These are phyloP conservation scores for Mycena rebaudengoi DNA, from an alignment of 768 basidiomycete genomes.

Conservation along the genomic window DNA sequence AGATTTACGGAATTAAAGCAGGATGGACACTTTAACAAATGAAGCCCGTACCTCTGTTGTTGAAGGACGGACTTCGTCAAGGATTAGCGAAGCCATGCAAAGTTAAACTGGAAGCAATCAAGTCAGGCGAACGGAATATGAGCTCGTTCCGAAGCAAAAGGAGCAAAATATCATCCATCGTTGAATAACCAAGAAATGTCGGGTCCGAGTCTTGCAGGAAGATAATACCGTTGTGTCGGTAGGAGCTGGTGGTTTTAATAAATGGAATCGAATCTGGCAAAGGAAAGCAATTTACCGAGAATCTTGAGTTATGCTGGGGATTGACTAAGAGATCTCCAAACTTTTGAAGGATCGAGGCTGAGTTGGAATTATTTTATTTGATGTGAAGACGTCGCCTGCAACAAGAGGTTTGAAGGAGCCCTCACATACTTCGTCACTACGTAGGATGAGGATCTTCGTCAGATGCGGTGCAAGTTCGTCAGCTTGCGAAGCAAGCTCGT, in stretches of 20 bases:
- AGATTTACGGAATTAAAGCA: background rate
- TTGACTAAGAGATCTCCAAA: background rate
- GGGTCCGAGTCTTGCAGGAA: background rate
- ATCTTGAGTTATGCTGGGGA: too few relatives aligned
- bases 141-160: background rate
- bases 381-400: too few relatives aligned
- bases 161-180: conserved; percentile 1
- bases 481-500: too few relatives aligned
- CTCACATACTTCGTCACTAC: too few relatives aligned
- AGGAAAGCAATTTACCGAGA: too few relatives aligned
- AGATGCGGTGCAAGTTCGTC: too few relatives aligned
- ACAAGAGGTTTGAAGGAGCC: too few relatives aligned
- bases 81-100: background rate
- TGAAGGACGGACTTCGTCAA: background rate
- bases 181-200: background rate
- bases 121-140: conserved; percentile 4
- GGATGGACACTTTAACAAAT: background rate
- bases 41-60: too few relatives aligned
- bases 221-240: background rate
- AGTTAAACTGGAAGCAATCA: background rate
- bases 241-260: background rate
- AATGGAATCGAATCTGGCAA: background rate
- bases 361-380: too few relatives aligned
- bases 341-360: too few relatives aligned
- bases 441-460: too few relatives aligned